These are phyloP conservation scores for Tuber microsphaerosporum DNA, from an alignment of 495 filamentous ascomycete species.

Conservation along the genomic window DNA sequence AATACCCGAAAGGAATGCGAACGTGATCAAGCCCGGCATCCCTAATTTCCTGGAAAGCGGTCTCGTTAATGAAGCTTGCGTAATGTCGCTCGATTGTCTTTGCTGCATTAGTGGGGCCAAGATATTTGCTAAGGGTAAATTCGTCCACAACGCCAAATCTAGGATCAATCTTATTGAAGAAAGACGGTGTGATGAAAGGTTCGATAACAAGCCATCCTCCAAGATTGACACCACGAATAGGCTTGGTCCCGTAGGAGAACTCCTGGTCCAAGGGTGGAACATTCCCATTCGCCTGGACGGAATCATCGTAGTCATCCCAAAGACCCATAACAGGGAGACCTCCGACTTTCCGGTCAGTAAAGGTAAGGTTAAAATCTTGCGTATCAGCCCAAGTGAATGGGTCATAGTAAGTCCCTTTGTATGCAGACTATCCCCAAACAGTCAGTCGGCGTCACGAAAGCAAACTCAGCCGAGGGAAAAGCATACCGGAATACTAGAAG, in stretches of 20 bases:
- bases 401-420: constrained; percentile 70
- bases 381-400: constrained; percentile 93
- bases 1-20: constrained; percentile 90
- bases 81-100: constrained; percentile 80
- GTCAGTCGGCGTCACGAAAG: constrained; percentile 30
- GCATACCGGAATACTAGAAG: constrained; percentile 33
- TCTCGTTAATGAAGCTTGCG: constrained; percentile 72
- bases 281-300: constrained; percentile 63
- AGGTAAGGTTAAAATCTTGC: constrained; percentile 86
- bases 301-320: constrained; percentile 80
- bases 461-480: not conserved
- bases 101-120: constrained; percentile 57
- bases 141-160: constrained; percentile 68
- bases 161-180: constrained; percentile 63
- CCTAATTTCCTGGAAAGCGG: constrained; percentile 74
- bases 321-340: constrained; percentile 86
- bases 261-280: constrained; percentile 68
- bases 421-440: constrained; percentile 42
- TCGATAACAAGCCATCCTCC: constrained; percentile 94
- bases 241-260: constrained; percentile 68
- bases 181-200: constrained; percentile 87
- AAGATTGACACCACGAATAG: constrained; percentile 83
- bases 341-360: constrained; percentile 76
- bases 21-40: constrained; percentile 93
- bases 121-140: constrained; percentile 63